phyloP scores from a whole-genome alignment of 2,329 filamentous ascomycete genomes.

The Alternaria sp. region DNA sequence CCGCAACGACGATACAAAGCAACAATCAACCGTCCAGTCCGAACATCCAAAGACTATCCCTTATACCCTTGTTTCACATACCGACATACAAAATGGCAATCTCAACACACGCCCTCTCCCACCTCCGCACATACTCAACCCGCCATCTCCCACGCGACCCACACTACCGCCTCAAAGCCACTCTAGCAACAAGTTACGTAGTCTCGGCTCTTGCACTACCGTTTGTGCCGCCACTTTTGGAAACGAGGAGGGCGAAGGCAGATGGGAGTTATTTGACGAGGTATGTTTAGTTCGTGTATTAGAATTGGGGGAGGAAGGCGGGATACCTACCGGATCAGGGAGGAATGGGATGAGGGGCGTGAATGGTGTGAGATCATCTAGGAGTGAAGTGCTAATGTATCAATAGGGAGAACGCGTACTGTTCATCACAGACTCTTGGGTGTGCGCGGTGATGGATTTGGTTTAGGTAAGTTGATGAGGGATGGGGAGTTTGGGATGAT shows the following conservation, averaged over 20 bases:
- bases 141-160: constrained; percentile 41
- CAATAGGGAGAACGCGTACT: constrained; percentile 35
- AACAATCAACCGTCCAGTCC: background rate
- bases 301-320: background rate
- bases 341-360: background rate
- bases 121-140: constrained; percentile 47
- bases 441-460: constrained; percentile 23
- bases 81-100: constrained; percentile 32
- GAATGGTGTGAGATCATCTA: background rate
- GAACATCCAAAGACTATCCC: too few species aligned
- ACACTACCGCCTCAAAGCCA: constrained; percentile 43
- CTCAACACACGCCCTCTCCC: constrained; percentile 38
- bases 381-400: constrained; percentile 1
- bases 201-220: constrained; percentile 48
- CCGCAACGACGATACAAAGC: background rate
- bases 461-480: background rate
- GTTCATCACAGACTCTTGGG: constrained; percentile 33
- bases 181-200: constrained; percentile 47
- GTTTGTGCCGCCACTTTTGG: constrained; percentile 49
- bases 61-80: too few species aligned
- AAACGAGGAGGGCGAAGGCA: constrained; percentile 44
- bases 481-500: background rate
- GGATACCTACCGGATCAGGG: background rate
- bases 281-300: constrained; percentile 26
- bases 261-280: constrained; percentile 48